phyloP scores from a whole-genome alignment of 805 yeast genomes.

The Candida sanyiensis region DNA sequence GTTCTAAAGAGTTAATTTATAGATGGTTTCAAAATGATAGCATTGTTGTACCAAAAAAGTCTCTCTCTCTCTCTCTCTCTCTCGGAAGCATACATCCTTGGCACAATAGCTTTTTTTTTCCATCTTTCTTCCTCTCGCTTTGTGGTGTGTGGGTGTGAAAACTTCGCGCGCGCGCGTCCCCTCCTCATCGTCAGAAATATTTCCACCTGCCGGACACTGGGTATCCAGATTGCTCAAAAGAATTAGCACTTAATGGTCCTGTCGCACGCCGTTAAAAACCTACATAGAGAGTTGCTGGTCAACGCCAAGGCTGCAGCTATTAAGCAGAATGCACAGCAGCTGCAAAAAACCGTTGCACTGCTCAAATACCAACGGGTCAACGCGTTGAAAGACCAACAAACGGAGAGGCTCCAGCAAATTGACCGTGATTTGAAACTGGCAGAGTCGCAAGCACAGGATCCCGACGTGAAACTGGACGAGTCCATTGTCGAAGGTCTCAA shows the following conservation, averaged over 20 bases:
- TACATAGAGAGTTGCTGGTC: conserved; percentile 21
- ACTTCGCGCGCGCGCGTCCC: too few relatives aligned
- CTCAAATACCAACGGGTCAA: conserved; percentile 24
- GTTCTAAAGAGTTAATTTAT: conserved; percentile 7
- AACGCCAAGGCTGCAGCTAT: conserved; percentile 20
- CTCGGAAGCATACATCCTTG: too few relatives aligned
- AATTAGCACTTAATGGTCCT: too few relatives aligned
- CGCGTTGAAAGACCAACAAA: conserved; percentile 20
- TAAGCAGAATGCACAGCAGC: conserved; percentile 23
- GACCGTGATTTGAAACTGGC: conserved; percentile 16
- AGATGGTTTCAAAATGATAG: conserved; percentile 6
- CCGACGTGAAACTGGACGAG: conserved; percentile 14
- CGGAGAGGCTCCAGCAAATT: conserved; percentile 17
- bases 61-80: too few relatives aligned
- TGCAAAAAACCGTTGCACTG: conserved; percentile 23
- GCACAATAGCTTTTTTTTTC: too few relatives aligned
- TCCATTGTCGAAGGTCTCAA: conserved; percentile 13
- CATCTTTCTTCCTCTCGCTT: too few relatives aligned
- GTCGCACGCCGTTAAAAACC: conserved; percentile 16
- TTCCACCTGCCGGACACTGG: too few relatives aligned
- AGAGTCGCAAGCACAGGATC: conserved; percentile 18
- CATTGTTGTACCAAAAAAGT: too few relatives aligned
- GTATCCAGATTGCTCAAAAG: too few relatives aligned
- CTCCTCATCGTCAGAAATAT: too few relatives aligned
- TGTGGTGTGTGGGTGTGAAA: too few relatives aligned